Conservation (phyloP, 345 rosid genomes). For the Syzygium grande region DNA sequence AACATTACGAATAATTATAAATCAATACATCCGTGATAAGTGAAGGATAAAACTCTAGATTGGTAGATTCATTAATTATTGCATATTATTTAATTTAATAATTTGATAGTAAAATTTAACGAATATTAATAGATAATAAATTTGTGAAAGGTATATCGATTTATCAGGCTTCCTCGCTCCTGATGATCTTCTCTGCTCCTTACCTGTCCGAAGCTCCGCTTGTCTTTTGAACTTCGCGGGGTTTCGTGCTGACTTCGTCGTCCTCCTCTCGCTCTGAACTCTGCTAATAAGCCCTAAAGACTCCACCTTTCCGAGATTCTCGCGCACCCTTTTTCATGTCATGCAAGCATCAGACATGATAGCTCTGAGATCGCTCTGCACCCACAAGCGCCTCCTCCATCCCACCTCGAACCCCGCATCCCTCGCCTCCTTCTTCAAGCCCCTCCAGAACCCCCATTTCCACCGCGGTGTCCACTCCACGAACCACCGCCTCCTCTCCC, state of each 20-base stretch:
- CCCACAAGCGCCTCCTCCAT: background rate
- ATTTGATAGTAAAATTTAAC: no score
- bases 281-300: background rate
- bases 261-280: background rate
- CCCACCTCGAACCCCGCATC: background rate
- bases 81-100: no score
- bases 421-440: background rate
- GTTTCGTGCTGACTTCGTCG: background rate
- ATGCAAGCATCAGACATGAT: conserved; percentile 10
- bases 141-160: no score
- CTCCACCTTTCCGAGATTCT: background rate
- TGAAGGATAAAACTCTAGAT: no score
- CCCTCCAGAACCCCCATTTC: background rate
- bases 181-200: background rate
- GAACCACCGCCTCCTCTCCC: background rate
- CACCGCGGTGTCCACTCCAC: background rate
- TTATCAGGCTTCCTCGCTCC: no score
- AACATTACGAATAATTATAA: no score
- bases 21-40: no score
- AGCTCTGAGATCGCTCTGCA: background rate
- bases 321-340: background rate
- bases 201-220: background rate
- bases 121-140: no score
- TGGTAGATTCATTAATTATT: no score
- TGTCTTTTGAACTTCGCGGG: conserved; percentile 8